Evolutionary conservation across 768 basidiomycete species (phyloP), one percentile per base, ranked within the genome.

Genomic region (Trametes cingulata): DNA sequence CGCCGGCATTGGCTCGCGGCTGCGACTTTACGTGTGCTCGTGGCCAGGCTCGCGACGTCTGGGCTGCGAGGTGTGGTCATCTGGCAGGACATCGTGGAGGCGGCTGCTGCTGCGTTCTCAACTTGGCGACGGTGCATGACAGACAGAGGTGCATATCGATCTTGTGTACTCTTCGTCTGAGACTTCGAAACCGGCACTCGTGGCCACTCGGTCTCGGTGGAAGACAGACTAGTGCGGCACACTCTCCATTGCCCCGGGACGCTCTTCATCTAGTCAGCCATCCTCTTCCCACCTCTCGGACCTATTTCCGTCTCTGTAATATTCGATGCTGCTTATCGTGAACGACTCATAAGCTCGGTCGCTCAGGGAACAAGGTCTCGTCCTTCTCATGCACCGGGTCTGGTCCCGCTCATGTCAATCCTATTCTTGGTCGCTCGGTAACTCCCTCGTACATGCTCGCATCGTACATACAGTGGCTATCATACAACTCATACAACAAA

Each of bases 201-300:
- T 45, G 42, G 42, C 17, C 20, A 8, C 22, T 25, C 29, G 29
- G 43, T 45, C 20, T 25, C 43, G 20, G 43, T 12, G 14, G 9
- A 10, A 22, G 20, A 9, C 17, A 9, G 15, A n/a, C 17, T 43
- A 15, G n/a, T 15, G 42, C 8, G 20, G n/a, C 17, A 22, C 20
- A 46, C 24, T 24, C 45, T 55, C 54, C 54, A 33, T 33, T 55
- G 13, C 46, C 45, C 37, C 54, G 54, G 54, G 35, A 55, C 43
- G 9, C 48, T 22, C 29, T 33, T 33, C 29, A 33, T 33, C n/a
- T n/a, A n/a, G n/a, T n/a, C 29, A 33, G 29, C 29, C 29, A 4
- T 33, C 29, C 10, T 33, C 29, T 33, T 10, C 4, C 29, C 29
- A 33, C 6, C 29, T 33, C 29, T 33, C 4, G 6, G 29, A 33